Percentiles rank a stretch among this genome's conserved stretches.
Evolutionary conservation across 2,329 filamentous ascomycete genomes (phyloP).

Genomic region (Amesomyces nigricolor): DNA sequence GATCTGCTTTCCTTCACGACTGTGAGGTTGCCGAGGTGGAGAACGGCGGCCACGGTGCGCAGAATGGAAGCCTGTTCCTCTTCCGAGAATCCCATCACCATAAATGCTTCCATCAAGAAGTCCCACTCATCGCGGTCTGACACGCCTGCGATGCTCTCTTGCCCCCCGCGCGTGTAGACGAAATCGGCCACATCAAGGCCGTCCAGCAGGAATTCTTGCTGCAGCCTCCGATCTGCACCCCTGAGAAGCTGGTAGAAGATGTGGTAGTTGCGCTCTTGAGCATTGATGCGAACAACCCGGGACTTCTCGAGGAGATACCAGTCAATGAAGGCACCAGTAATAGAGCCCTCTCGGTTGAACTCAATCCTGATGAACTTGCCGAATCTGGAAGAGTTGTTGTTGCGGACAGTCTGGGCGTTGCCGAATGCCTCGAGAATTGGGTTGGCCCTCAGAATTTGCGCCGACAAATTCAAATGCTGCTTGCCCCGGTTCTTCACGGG

Average conservation of each 20-base stretch:
- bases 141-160: conserved; percentile 84
- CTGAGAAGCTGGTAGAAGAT: conserved; percentile 93
- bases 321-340: conserved; percentile 93
- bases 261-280: conserved; percentile 91
- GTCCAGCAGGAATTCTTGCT: conserved; percentile 69
- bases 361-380: conserved; percentile 99
- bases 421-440: conserved; percentile 97
- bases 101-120: conserved; percentile 82
- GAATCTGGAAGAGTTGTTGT: conserved; percentile 97
- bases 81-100: conserved; percentile 87
- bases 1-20: conserved; percentile 87
- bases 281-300: conserved; percentile 83
- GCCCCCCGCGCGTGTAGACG: conserved; percentile 83
- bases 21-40: conserved; percentile 87
- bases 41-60: conserved; percentile 79
- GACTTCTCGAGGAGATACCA: conserved; percentile 99
- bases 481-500: conserved; percentile 53
- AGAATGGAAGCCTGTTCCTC: conserved; percentile 79
- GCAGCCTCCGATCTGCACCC: conserved; percentile 69
- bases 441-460: conserved; percentile 93
- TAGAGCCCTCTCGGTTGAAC: conserved; percentile 81
- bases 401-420: conserved; percentile 94
- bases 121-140: conserved; percentile 91
- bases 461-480: conserved; percentile 76
- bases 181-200: conserved; percentile 78